Evolutionary conservation across 768 basidiomycete genomes (phyloP).

Genomic region (Podaxis pistillaris): DNA sequence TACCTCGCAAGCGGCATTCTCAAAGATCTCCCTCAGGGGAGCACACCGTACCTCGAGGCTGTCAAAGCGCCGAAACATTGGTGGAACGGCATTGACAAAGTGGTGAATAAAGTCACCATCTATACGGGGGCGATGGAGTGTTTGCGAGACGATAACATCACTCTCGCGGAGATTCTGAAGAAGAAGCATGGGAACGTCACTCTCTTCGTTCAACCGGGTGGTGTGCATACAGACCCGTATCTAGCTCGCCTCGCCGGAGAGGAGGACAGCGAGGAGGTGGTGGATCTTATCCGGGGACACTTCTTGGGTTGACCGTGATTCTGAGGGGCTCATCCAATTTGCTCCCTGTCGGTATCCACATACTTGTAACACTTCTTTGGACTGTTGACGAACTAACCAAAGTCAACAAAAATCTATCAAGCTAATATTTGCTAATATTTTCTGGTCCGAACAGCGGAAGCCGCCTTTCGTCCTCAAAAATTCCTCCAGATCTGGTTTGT

Average conservation of each 20-base stretch:
- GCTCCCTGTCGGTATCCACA: not conserved
- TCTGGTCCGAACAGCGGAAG: constrained; percentile 14
- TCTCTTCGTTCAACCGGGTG: constrained; percentile 28
- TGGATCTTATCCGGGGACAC: constrained; percentile 15
- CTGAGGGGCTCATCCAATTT: not conserved
- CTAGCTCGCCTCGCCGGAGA: constrained; percentile 25
- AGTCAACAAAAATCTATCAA: not conserved
- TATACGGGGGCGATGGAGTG: constrained; percentile 32
- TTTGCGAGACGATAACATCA: constrained; percentile 29
- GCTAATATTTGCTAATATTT: not conserved
- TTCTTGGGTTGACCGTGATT: not conserved
- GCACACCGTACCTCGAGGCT: constrained; percentile 30
- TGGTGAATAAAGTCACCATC: constrained; percentile 31
- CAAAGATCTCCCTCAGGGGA: constrained; percentile 23
- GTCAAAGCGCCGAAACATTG: constrained; percentile 28
- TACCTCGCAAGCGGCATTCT: constrained; percentile 22
- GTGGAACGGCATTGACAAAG: constrained; percentile 26
- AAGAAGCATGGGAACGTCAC: constrained; percentile 19
- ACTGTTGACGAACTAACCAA: not conserved
- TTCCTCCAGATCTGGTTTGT: constrained; percentile 31
- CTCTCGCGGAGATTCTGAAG: constrained; percentile 21
- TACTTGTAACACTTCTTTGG: too few relatives aligned
- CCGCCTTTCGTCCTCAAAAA: constrained; percentile 17
- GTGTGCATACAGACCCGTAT: constrained; percentile 33
- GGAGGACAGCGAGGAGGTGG: constrained; percentile 18